Evolutionary conservation across 2,329 filamentous ascomycete species (phyloP), one percentile per base, ranked within the genome.

Genomic region (Neocatenulostroma microsporum): DNA sequence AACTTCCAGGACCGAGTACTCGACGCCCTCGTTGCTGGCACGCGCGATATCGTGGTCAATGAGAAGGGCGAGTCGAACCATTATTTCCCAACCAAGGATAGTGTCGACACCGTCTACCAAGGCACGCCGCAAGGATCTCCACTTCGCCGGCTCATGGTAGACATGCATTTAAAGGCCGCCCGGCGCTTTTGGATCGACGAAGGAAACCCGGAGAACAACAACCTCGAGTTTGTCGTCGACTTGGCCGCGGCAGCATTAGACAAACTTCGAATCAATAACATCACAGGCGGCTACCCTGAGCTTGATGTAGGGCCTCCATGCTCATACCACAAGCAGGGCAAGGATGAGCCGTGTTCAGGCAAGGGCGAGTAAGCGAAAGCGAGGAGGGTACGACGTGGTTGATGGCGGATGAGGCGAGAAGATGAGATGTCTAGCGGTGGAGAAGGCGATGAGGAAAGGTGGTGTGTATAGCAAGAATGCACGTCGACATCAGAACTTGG

Each of bases 1-100:
- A 25, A 19, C 9, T 53, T 48, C 44, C 49, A 43, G 30, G 47
- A 54, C 23, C 34, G 43, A 2, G 30, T 48, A 1, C 23, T 53
- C 17, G 35, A 37, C 15, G 35, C 35, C 8, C 21, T 31, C 17
- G 25, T 37, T 15, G 11, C 28, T 9, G 27, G 21, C 8, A 34
- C 21, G 31, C 31, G 31, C 4, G 17, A n/a, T n/a, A n/a, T n/a
- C n/a, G n/a, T n/a, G n/a, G n/a, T n/a, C n/a, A 17, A 8, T 9
- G 15, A 34, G 10, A 11, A n/a, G 12, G 12, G 5, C n/a, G 20
- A 13, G 5, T 4, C 18, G 9, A 24, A n/a, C 23, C n/a, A 8
- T 8, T 33, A 5, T 10, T 34, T 5, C 21, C 31, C 31, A 6
- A 25, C 4, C 9, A 17, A 14, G 15, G 18, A 24, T 3, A 15